Evolutionary conservation across 225 moss, liverwort and hornwort species (phyloP), one percentile per base, ranked within the genome.

Genomic region (Asterella californica): DNA sequence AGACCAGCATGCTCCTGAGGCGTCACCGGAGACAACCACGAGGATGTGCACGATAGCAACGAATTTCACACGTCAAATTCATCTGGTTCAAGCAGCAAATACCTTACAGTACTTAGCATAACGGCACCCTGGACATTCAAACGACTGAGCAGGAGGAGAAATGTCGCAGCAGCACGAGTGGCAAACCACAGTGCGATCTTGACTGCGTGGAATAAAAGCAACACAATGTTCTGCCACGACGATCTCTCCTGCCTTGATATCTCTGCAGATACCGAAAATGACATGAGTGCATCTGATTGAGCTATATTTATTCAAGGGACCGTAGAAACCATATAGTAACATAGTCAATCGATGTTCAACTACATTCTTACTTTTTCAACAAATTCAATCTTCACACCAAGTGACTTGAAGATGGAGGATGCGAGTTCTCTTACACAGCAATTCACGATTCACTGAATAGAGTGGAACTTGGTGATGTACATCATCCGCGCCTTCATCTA

Each of bases 171-270:
- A 95, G 88, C 94, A 95, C 68, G 84, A 80, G 61, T 95, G 91
- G 69, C 94, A 95, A 48, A 95, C 88, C 21, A 73, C 52, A n/a
- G n/a, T 70, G 73, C 88, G 87, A 83, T 91, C 83, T 83, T 90
- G 93, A 29, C 83, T 85, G 32, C 90, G 88, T 34, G 94, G 91
- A 74, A 93, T 88, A 63, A 95, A 95, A 37, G 88, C 85, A 83
- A 91, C 87, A 33, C 90, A 89, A 60, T 82, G 84, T 83, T 95
- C 94, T 63, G 86, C 84, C 14, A 93, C 84, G 54, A 95, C 89
- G 53, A 87, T 82, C 80, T 93, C 93, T 77, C 95, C 95, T 42
- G 90, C 95, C 84, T 90, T 91, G 37, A 95, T 95, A 46, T 83
- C 90, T 83, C 90, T 93, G 85, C 34, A 72, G 79, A 67, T 37